Percentiles rank a stretch among this genome's conserved stretches.
phyloP scores from a whole-genome alignment of 345 rosid species.

The Laguncularia racemosa region DNA sequence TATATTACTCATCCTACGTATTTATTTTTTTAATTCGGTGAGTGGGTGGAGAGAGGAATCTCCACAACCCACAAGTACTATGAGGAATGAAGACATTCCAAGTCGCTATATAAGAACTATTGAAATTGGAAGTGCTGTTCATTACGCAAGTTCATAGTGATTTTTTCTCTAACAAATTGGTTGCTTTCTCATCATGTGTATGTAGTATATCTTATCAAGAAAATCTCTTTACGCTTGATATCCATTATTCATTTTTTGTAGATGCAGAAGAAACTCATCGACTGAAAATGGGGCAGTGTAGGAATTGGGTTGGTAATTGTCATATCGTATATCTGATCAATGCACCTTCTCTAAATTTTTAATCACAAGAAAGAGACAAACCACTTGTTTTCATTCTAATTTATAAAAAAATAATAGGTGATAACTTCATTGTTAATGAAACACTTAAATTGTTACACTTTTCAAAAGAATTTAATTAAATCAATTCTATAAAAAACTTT shows the following conservation, averaged over 20 bases:
- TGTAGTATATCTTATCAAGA: not conserved
- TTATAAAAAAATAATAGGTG: not conserved
- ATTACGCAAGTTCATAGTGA: constrained; percentile 14
- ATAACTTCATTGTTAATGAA: no score
- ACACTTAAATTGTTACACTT: no score
- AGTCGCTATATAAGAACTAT: not conserved
- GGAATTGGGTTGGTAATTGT: constrained; percentile 9
- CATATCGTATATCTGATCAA: not conserved
- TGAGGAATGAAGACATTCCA: constrained; percentile 2
- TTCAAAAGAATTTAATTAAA: no score
- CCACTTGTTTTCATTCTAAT: not conserved
- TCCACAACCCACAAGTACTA: not conserved
- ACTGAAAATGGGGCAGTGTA: not conserved
- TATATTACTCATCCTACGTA: no score
- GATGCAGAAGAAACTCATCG: not conserved
- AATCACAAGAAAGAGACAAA: not conserved
- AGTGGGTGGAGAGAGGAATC: no score
- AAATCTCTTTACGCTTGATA: not conserved
- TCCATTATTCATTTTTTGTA: not conserved
- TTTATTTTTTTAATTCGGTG: no score
- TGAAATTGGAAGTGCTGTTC: constrained; percentile 24
- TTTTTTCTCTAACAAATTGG: constrained; percentile 15
- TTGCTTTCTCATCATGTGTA: not conserved
- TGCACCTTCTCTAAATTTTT: constrained; percentile 1
- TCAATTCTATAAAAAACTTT: no score